Conservation (phyloP, 176 grass and related monocot species). For the Carex scoparia region DNA sequence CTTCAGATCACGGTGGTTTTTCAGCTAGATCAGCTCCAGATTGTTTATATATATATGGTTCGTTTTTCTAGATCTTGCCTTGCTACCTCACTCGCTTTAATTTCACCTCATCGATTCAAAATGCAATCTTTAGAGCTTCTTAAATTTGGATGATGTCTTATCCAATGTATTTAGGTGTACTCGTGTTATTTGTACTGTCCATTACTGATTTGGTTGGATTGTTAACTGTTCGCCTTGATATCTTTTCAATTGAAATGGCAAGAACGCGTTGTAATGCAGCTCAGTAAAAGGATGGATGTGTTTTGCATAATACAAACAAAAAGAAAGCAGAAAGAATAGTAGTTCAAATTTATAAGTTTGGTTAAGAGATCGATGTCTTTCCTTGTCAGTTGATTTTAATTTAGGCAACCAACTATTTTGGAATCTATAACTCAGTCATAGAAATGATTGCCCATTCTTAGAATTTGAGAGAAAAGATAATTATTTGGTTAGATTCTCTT, state of each 20-base stretch:
- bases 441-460: too few species aligned
- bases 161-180: not conserved
- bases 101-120: not conserved
- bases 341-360: not conserved
- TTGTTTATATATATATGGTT: not conserved
- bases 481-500: too few species aligned
- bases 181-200: not conserved
- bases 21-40: not conserved
- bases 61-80: slow-evolving; percentile 8
- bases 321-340: not conserved
- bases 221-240: not conserved
- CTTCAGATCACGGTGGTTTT: not conserved
- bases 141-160: not conserved
- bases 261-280: not conserved
- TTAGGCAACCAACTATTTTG: not conserved
- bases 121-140: not conserved
- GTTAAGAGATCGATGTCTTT: not conserved
- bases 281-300: not conserved
- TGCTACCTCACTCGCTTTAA: not conserved
- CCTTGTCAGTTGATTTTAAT: not conserved
- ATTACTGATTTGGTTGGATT: not conserved
- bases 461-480: too few species aligned
- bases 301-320: not conserved
- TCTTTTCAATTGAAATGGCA: not conserved
- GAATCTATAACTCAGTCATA: not conserved